Percentiles rank a stretch among this genome's conserved stretches.
phyloP scores from a whole-genome alignment of 208 protist genomes.

The Novymonas esmeraldas region DNA sequence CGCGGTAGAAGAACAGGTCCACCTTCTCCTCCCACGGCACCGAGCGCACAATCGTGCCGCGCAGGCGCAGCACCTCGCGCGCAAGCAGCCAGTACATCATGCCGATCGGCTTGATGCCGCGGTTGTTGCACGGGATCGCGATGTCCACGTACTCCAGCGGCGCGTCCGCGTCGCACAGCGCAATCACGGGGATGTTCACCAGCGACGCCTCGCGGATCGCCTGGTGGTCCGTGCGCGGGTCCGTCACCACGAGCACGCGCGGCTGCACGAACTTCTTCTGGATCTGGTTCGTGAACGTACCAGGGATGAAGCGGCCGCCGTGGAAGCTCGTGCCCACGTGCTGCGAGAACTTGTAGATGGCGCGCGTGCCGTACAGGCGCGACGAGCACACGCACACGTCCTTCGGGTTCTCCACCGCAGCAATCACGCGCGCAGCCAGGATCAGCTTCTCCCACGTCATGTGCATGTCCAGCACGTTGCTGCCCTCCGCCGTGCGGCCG shows the following conservation, averaged over 20 bases:
- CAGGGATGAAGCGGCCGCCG: constrained; percentile 97
- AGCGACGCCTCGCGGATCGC: constrained; percentile 97
- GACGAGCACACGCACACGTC: constrained; percentile 97
- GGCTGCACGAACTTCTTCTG: constrained; percentile 98
- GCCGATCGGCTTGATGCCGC: constrained; percentile 94
- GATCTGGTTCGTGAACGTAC: constrained; percentile 99
- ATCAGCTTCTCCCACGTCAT: constrained; percentile 99
- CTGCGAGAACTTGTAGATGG: constrained; percentile 98
- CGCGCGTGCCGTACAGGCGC: constrained; percentile 95
- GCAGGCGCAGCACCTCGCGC: constrained; percentile 97
- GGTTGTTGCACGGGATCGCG: constrained; percentile 99
- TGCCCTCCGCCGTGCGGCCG: constrained; percentile 86
- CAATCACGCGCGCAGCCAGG: constrained; percentile 98
- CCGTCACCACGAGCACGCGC: constrained; percentile 97
- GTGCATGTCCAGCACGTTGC: constrained; percentile 98
- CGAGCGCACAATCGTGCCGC: constrained; percentile 91
- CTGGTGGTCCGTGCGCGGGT: constrained; percentile 97
- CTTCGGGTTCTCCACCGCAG: constrained; percentile 98
- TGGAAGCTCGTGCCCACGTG: constrained; percentile 94
- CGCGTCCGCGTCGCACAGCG: constrained; percentile 99
- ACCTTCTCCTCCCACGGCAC: constrained; percentile 98
- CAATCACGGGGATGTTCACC: constrained; percentile 99
- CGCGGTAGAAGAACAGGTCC: constrained; percentile 99
- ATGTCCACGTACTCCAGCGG: constrained; percentile 97
- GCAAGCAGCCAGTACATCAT: constrained; percentile 99